phyloP scores from a whole-genome alignment of 306 rosid genomes.

The Lathyrus aphaca region DNA sequence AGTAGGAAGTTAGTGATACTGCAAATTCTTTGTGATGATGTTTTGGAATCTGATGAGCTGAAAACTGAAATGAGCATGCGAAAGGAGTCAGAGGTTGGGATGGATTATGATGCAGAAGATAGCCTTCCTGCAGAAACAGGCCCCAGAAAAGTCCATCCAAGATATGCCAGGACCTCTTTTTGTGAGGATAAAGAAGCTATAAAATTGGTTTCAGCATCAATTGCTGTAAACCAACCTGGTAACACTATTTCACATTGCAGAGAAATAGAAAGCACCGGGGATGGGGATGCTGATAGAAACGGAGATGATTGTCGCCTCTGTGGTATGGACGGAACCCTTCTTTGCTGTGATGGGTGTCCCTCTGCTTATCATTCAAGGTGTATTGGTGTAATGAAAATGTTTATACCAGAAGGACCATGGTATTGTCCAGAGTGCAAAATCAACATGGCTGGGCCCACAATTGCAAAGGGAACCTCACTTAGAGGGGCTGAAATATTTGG shows the following conservation, averaged over 20 bases:
- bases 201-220: conserved; percentile 49
- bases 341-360: conserved; percentile 99
- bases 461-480: conserved; percentile 68
- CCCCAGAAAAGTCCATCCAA: conserved; percentile 76
- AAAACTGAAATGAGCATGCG: conserved; percentile 79
- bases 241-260: conserved; percentile 42
- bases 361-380: conserved; percentile 96
- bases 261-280: conserved; percentile 46
- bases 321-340: conserved; percentile 95
- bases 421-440: conserved; percentile 93
- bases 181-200: conserved; percentile 62
- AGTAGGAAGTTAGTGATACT: conserved; percentile 73
- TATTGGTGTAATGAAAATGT: conserved; percentile 83
- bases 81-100: conserved; percentile 77
- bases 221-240: conserved; percentile 45
- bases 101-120: conserved; percentile 69
- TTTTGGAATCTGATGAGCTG: conserved; percentile 68
- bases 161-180: conserved; percentile 68
- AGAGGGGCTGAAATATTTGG: conserved; percentile 92
- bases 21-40: conserved; percentile 84
- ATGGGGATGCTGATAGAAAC: conserved; percentile 70
- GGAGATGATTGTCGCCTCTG: conserved; percentile 95
- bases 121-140: conserved; percentile 55
- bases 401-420: conserved; percentile 95
- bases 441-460: conserved; percentile 63